Evolutionary conservation across 2,329 filamentous ascomycete species (phyloP).

Genomic region (Eutypella sp.): DNA sequence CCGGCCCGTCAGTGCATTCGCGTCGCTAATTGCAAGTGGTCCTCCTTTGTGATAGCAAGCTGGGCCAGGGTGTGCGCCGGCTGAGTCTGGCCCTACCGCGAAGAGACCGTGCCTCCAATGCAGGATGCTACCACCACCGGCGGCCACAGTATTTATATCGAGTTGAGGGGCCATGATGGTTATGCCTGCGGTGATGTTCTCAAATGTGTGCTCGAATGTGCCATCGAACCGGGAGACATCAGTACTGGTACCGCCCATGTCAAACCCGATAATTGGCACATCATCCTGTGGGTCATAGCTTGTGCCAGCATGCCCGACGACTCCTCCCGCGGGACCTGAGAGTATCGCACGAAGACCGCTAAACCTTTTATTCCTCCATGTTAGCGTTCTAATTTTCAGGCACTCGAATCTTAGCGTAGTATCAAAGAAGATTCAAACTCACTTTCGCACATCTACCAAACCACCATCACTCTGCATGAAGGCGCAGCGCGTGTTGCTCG

Average conservation of each 20-base stretch:
- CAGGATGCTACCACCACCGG: slow-evolving; percentile 67
- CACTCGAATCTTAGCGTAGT: no score
- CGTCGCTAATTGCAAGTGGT: slow-evolving; percentile 66
- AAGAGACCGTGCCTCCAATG: slow-evolving; percentile 70
- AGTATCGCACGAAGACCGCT: slow-evolving; percentile 66
- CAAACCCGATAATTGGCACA: slow-evolving; percentile 70
- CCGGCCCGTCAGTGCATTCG: slow-evolving; percentile 63
- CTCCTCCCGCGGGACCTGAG: slow-evolving; percentile 69
- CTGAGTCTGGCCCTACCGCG: slow-evolving; percentile 66
- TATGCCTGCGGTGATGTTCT: slow-evolving; percentile 52
- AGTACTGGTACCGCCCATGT: slow-evolving; percentile 72
- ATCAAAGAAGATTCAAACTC: no score
- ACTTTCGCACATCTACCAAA: no score
- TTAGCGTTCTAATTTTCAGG: no score
- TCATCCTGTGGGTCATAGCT: slow-evolving; percentile 56
- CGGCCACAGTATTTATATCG: slow-evolving; percentile 76
- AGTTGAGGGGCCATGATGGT: slow-evolving; percentile 75
- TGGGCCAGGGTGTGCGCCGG: slow-evolving; percentile 67
- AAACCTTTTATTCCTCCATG: slow-evolving; percentile 59
- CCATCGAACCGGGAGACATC: slow-evolving; percentile 65
- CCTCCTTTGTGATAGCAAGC: slow-evolving; percentile 70
- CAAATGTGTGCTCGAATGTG: slow-evolving; percentile 31
- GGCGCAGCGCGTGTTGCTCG: slow-evolving; percentile 7
- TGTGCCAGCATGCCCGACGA: slow-evolving; percentile 70
- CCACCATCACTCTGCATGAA: slow-evolving; percentile 37